phyloP scores from a whole-genome alignment of 164 flowering plant species.

The Aristolochia fimbriata region DNA sequence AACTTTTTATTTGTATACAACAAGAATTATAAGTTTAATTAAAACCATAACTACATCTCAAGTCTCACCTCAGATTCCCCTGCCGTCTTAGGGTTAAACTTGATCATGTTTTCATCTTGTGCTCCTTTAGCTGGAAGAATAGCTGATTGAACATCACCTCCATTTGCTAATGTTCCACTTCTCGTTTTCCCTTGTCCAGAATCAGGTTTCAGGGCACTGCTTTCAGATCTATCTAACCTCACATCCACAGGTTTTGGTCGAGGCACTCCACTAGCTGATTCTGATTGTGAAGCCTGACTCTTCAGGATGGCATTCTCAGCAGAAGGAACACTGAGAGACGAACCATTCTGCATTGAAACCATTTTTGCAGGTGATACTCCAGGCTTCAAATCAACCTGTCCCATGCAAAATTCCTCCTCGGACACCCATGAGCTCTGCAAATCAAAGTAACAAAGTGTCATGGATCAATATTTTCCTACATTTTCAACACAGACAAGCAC shows the following conservation, averaged over 20 bases:
- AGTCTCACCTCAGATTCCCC: slow-evolving; percentile 59
- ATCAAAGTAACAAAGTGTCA: not conserved
- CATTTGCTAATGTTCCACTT: slow-evolving; percentile 35
- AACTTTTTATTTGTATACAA: too few species aligned
- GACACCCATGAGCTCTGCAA: slow-evolving; percentile 91
- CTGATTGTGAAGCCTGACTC: slow-evolving; percentile 14
- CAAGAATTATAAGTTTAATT: too few species aligned
- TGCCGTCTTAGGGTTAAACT: slow-evolving; percentile 31
- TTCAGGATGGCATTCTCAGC: slow-evolving; percentile 39
- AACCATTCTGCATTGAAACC: slow-evolving; percentile 33
- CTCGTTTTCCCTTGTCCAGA: slow-evolving; percentile 36
- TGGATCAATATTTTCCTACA: too few species aligned
- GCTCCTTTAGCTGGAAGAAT: slow-evolving; percentile 23
- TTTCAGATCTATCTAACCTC: slow-evolving; percentile 46
- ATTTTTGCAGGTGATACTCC: slow-evolving; percentile 46
- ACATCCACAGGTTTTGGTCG: slow-evolving; percentile 51
- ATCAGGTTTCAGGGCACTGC: slow-evolving; percentile 35
- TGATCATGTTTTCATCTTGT: slow-evolving; percentile 43
- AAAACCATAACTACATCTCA: not conserved
- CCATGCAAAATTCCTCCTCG: slow-evolving; percentile 98
- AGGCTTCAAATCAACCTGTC: slow-evolving; percentile 75
- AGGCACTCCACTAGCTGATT: slow-evolving; percentile 4
- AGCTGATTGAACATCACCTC: slow-evolving; percentile 32
- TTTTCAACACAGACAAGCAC: too few species aligned
- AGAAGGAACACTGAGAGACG: slow-evolving; percentile 30